Percentiles rank a stretch among this genome's conserved stretches.
phyloP scores from a whole-genome alignment of 2,329 filamentous ascomycete species.

The Exophiala viscosa region DNA sequence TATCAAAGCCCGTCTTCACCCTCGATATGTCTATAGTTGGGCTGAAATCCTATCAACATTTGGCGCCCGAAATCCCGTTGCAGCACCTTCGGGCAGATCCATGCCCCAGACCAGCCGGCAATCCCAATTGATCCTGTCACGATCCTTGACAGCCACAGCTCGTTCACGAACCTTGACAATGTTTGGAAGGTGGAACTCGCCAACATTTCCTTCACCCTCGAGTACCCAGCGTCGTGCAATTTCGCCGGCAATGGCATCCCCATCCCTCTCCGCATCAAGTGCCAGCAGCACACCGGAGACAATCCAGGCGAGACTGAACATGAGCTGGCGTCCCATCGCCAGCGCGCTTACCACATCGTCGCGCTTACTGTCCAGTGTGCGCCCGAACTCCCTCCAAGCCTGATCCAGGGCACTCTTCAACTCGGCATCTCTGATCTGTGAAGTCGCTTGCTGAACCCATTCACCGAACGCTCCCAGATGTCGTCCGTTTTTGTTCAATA shows the following conservation, averaged over 20 bases:
- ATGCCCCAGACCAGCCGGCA: slow-evolving; percentile 33
- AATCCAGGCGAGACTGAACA: slow-evolving; percentile 37
- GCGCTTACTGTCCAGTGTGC: slow-evolving; percentile 4
- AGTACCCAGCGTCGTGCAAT: slow-evolving; percentile 38
- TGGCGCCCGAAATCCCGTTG: slow-evolving; percentile 3
- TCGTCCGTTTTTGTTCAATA: slow-evolving; percentile 17
- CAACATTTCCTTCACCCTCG: slow-evolving; percentile 31
- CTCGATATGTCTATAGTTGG: neutral
- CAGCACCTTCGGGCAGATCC: slow-evolving; percentile 26
- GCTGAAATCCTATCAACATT: neutral
- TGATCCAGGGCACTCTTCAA: slow-evolving; percentile 9
- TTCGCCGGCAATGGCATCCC: slow-evolving; percentile 32
- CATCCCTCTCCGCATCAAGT: slow-evolving; percentile 37
- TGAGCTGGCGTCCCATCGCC: slow-evolving; percentile 31
- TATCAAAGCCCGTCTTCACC: too few relatives aligned
- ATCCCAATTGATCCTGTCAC: slow-evolving; percentile 29
- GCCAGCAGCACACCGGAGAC: slow-evolving; percentile 36
- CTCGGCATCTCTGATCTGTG: slow-evolving; percentile 12
- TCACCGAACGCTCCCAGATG: slow-evolving; percentile 33
- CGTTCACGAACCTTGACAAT: slow-evolving; percentile 24
- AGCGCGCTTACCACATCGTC: slow-evolving; percentile 22
- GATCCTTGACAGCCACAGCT: neutral
- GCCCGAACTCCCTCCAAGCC: slow-evolving; percentile 7
- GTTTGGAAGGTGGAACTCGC: slow-evolving; percentile 30
- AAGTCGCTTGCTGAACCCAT: slow-evolving; percentile 47